These are phyloP conservation scores for Pulicaria dysenterica DNA, from an alignment of 129 eudicot genomes.

Conservation along the genomic window DNA sequence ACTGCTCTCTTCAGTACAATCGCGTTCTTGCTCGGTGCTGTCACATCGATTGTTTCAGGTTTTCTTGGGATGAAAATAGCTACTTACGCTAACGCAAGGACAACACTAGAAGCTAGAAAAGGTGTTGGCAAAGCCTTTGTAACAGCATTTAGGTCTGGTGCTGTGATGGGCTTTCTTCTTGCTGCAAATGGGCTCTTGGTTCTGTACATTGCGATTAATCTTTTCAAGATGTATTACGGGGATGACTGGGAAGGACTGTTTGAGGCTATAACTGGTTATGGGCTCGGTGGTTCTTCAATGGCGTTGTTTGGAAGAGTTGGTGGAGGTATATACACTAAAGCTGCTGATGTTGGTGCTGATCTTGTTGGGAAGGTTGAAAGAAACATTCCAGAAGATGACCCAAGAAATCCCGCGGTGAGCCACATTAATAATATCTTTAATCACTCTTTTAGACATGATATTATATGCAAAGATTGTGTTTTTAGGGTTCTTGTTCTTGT, in stretches of 20 bases:
- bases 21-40: slow-evolving; percentile 76
- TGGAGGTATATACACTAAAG: slow-evolving; percentile 77
- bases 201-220: slow-evolving; percentile 53
- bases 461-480: not conserved
- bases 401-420: slow-evolving; percentile 80
- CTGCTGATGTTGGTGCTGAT: slow-evolving; percentile 86
- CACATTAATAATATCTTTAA: not conserved
- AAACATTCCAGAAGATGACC: slow-evolving; percentile 86
- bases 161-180: slow-evolving; percentile 82
- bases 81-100: slow-evolving; percentile 77
- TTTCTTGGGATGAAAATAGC: slow-evolving; percentile 94
- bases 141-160: slow-evolving; percentile 66
- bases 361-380: slow-evolving; percentile 81
- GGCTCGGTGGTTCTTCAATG: slow-evolving; percentile 87
- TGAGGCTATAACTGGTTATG: slow-evolving; percentile 76
- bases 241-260: slow-evolving; percentile 87
- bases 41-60: slow-evolving; percentile 76
- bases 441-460: not conserved
- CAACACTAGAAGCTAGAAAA: slow-evolving; percentile 73
- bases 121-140: slow-evolving; percentile 77
- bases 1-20: slow-evolving; percentile 77
- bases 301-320: slow-evolving; percentile 82
- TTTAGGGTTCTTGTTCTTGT: not conserved
- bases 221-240: slow-evolving; percentile 69
- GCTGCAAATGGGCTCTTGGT: slow-evolving; percentile 81